Base-by-base conservation (phyloP, 2,329 filamentous ascomycete genomes). In the Fusarium palustre region DNA sequence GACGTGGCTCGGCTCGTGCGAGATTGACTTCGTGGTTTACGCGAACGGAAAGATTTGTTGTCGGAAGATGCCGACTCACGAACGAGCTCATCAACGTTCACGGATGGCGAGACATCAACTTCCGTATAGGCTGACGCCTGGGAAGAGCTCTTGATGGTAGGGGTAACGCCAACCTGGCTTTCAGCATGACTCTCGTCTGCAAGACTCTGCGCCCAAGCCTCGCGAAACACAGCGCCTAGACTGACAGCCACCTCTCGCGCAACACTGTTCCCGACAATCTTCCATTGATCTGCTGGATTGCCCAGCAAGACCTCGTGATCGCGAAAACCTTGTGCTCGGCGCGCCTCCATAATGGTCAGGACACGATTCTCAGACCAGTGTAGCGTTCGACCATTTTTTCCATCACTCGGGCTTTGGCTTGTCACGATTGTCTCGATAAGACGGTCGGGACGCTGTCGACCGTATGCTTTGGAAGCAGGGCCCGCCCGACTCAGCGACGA, bases 181-280 rank as follows among this genome's bases (percentile, higher is more conserved):
- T 50, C 22, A 13, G 31, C 34, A 5, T 55, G 56, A 6, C 49
- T 49, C 39, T 76, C 72, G 42, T 70, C 62, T 7, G 49, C 53
- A 11, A 75, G 69, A 25, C 71, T 79, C 47, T 73, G 60, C 4
- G 56, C 70, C 76, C 78, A 79, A 0, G 90, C 90, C 64, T 90
- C 84, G 10, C 90, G 82, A 15, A 94, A 79, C 12, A 84, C 81
- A 7, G 92, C 73, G 0, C 92, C 92, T 2, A 94, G 76, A 0
- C 88, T 87, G 20, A 93, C 77, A 0, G 91, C 87, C 2, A 92
- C 86, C 25, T 88, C 86, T 11, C 92, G 82, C 4, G 92, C 87
- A 0, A 97, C 92, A 30, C 90, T 92, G 76, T 97, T 97, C 0
- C 93, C 93, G 0, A 94, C 82, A 22, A 92, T 87, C 56, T 84